Percentiles rank a stretch among this genome's conserved stretches.
phyloP scores from a whole-genome alignment of 331 rosid genomes.

The Quercus lobata region DNA sequence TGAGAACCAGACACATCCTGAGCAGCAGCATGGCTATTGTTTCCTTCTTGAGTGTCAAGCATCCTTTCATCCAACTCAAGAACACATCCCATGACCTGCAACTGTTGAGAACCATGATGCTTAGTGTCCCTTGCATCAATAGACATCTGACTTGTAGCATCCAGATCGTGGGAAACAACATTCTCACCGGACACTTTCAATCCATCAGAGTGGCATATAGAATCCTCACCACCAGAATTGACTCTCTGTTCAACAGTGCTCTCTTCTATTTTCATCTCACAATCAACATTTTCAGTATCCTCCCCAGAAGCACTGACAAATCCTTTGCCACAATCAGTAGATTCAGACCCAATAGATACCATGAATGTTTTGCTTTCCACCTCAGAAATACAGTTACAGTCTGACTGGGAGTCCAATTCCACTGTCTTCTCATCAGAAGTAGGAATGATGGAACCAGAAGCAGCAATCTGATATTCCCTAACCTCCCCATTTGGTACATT shows the following conservation, averaged over 20 bases:
- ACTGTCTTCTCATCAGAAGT: slow-evolving; percentile 15
- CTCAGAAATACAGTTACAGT: slow-evolving; percentile 8
- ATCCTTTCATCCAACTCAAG: not conserved
- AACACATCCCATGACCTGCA: not conserved
- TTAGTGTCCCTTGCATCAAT: not conserved
- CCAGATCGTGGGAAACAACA: slow-evolving; percentile 13
- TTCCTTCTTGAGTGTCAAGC: slow-evolving; percentile 17
- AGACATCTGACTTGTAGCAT: slow-evolving; percentile 1
- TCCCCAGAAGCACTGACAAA: slow-evolving; percentile 18
- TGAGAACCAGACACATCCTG: slow-evolving; percentile 15
- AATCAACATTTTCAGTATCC: slow-evolving; percentile 21
- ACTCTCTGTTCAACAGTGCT: not conserved
- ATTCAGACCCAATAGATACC: slow-evolving; percentile 15
- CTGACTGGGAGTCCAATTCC: slow-evolving; percentile 25
- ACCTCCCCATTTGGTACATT: slow-evolving; percentile 20
- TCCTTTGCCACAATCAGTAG: not conserved
- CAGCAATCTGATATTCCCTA: slow-evolving; percentile 17
- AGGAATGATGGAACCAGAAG: slow-evolving; percentile 8
- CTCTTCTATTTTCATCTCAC: slow-evolving; percentile 16
- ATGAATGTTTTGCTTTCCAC: slow-evolving; percentile 22
- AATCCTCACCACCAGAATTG: slow-evolving; percentile 19
- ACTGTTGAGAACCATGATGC: slow-evolving; percentile 9
- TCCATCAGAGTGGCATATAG: slow-evolving; percentile 15
- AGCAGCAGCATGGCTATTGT: slow-evolving; percentile 14
- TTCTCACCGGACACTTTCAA: slow-evolving; percentile 16